These are phyloP conservation scores for Cytospora schulzeri DNA, from an alignment of 2,329 filamentous ascomycete species.

Conservation along the genomic window DNA sequence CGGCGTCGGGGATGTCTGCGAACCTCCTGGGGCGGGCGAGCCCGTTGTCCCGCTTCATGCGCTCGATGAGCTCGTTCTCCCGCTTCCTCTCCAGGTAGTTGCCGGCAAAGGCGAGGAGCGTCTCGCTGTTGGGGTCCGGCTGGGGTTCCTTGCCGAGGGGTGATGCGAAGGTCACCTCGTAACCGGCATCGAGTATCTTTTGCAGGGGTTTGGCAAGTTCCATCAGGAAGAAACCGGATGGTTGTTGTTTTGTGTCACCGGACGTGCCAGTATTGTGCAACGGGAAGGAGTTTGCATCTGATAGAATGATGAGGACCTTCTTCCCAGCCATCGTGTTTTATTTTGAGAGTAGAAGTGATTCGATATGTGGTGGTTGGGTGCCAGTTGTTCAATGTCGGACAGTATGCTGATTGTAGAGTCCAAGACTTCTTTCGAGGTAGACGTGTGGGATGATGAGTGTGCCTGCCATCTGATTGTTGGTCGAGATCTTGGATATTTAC, in stretches of 20 bases:
- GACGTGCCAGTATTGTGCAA: constrained; percentile 36
- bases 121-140: constrained; percentile 45
- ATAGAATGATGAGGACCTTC: constrained; percentile 48
- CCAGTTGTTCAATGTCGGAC: background rate
- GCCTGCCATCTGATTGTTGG: background rate
- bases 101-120: constrained; percentile 46
- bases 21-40: constrained; percentile 43
- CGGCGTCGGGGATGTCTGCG: constrained; percentile 41
- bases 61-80: constrained; percentile 44
- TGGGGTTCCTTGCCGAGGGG: constrained; percentile 44
- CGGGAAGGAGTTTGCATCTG: constrained; percentile 43
- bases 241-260: constrained; percentile 34
- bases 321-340: constrained; percentile 30
- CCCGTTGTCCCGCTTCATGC: constrained; percentile 48
- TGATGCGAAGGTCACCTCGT: constrained; percentile 49
- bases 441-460: background rate
- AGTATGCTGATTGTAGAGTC: background rate
- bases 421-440: too few species aligned
- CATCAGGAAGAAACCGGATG: constrained; percentile 42
- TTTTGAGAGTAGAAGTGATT: background rate
- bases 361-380: background rate
- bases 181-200: constrained; percentile 40
- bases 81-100: constrained; percentile 47
- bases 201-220: constrained; percentile 42
- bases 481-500: too few species aligned